A percentile compares a stretch with the other conserved stretches of the same genome.
phyloP scores from a whole-genome alignment of 345 rosid genomes.

The Rhizophora mangle region DNA sequence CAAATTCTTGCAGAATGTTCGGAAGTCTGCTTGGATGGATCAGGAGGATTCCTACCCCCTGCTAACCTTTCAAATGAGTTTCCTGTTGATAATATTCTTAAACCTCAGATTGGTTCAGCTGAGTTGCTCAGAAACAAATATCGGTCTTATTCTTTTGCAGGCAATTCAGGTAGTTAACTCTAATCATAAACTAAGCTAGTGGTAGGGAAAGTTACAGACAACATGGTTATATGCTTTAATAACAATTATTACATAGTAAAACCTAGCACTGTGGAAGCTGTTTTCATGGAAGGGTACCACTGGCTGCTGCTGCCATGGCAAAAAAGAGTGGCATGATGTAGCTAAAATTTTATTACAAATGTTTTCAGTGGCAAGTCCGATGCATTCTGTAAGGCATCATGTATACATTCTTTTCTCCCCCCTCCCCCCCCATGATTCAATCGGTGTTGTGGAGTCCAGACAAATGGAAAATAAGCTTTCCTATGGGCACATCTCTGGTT shows the following conservation, averaged over 20 bases:
- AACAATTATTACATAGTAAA: background rate
- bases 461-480: constrained; percentile 2
- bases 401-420: background rate
- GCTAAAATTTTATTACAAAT: too few species aligned
- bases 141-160: constrained; percentile 36
- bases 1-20: constrained; percentile 34
- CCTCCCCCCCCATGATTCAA: background rate
- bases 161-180: constrained; percentile 39
- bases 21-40: constrained; percentile 24
- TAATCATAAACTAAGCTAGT: background rate
- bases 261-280: background rate
- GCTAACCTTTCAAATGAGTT: constrained; percentile 34
- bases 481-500: constrained; percentile 11
- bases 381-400: background rate
- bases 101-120: constrained; percentile 30
- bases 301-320: too few species aligned
- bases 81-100: constrained; percentile 27
- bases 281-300: background rate
- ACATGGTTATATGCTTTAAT: background rate
- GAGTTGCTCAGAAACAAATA: constrained; percentile 37
- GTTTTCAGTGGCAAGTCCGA: too few species aligned
- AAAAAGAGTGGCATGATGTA: too few species aligned
- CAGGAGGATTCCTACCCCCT: constrained; percentile 23
- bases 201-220: background rate
- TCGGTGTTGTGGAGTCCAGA: background rate